Evolutionary conservation across 495 filamentous ascomycete genomes (phyloP).

Genomic region (Xylaria venustula): DNA sequence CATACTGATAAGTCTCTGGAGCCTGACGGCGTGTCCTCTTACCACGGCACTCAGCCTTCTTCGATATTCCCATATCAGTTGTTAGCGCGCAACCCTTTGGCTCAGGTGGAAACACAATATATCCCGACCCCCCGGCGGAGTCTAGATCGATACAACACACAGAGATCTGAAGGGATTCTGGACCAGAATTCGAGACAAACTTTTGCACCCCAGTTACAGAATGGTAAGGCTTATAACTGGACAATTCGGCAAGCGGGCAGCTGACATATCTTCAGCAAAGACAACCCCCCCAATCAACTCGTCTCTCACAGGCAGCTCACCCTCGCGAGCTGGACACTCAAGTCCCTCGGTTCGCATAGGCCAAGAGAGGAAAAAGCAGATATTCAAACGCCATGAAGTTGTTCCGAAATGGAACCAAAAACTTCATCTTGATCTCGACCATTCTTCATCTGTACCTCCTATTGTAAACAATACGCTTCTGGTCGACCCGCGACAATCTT

Average conservation of each 20-base stretch:
- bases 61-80: background rate
- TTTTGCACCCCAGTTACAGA: conserved; percentile 30
- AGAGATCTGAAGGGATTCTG: conserved; percentile 23
- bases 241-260: background rate
- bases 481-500: conserved; percentile 60
- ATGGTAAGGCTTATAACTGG: conserved; percentile 21
- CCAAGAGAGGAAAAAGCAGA: conserved; percentile 24
- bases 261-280: conserved; percentile 16
- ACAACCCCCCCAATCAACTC: conserved; percentile 16
- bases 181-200: conserved; percentile 27
- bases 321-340: conserved; percentile 27
- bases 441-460: conserved; percentile 34
- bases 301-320: conserved; percentile 31
- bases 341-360: conserved; percentile 40
- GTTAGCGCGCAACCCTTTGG: background rate
- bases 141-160: conserved; percentile 11
- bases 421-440: conserved; percentile 19
- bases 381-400: conserved; percentile 1
- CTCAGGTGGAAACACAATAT: conserved; percentile 4
- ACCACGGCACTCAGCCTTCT: background rate
- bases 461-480: conserved; percentile 66
- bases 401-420: conserved; percentile 18
- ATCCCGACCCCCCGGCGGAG: conserved; percentile 11
- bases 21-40: background rate
- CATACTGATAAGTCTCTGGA: background rate